Percentiles rank a stretch among this genome's conserved stretches.
These are phyloP conservation scores for Emmonsia crescens DNA, from an alignment of 2,329 filamentous ascomycete species.

Conservation along the genomic window DNA sequence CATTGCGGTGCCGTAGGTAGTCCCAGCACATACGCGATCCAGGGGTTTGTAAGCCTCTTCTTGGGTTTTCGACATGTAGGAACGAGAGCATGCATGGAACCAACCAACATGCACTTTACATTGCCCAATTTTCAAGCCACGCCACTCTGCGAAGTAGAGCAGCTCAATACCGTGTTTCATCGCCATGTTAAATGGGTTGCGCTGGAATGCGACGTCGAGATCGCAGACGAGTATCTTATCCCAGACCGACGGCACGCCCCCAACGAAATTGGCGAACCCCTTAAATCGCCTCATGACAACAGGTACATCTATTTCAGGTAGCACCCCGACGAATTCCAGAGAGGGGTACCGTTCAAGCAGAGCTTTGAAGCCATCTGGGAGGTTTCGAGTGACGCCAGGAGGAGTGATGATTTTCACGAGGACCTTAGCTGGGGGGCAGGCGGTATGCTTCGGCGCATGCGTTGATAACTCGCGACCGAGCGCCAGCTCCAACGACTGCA, in stretches of 20 bases:
- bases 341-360: neutral
- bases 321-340: neutral
- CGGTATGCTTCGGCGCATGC: neutral
- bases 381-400: neutral
- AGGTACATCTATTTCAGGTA: neutral
- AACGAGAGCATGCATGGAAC: neutral
- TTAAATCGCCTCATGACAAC: neutral
- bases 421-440: neutral
- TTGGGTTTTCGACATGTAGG: neutral
- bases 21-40: neutral
- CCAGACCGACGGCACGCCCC: neutral
- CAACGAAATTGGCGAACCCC: neutral
- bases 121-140: neutral
- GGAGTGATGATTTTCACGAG: neutral
- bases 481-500: neutral
- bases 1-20: neutral
- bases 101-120: neutral
- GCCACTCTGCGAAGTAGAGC: neutral
- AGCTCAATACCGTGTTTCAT: neutral
- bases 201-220: neutral
- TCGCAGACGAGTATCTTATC: neutral
- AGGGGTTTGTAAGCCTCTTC: neutral
- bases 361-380: neutral
- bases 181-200: neutral
- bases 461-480: neutral